A percentile compares a stretch with the other conserved stretches of the same genome.
Evolutionary conservation across 2,329 filamentous ascomycete genomes (phyloP).

Genomic region (Huntiella bhutanensis): DNA sequence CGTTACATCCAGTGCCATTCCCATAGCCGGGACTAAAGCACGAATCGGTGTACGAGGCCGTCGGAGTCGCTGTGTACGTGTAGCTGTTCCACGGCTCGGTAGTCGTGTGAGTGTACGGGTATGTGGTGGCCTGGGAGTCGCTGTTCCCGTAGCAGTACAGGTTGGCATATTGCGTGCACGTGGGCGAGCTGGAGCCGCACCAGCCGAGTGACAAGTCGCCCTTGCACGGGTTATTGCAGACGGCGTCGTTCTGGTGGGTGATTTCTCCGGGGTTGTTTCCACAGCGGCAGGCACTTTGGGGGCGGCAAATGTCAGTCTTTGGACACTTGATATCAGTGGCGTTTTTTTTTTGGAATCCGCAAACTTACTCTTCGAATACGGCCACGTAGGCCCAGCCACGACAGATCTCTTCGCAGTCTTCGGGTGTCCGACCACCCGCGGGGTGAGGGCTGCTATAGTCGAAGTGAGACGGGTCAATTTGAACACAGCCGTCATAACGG

Average conservation of each 20-base stretch:
- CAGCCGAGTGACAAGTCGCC: slow-evolving; percentile 7
- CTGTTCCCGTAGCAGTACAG: slow-evolving; percentile 7
- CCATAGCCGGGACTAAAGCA: neutral
- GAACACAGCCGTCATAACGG: slow-evolving; percentile 11
- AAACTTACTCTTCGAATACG: slow-evolving; percentile 11
- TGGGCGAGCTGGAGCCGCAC: slow-evolving; percentile 7
- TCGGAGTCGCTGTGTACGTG: slow-evolving; percentile 1
- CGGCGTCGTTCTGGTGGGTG: slow-evolving; percentile 9
- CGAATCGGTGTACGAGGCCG: neutral
- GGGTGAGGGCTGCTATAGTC: slow-evolving; percentile 4
- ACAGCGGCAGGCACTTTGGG: slow-evolving; percentile 10
- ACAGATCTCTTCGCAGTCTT: slow-evolving; percentile 12
- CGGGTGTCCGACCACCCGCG: slow-evolving; percentile 10
- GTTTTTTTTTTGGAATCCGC: neutral
- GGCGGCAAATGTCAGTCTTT: neutral
- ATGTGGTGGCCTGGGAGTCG: too few relatives aligned
- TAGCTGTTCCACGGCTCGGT: neutral
- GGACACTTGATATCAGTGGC: neutral
- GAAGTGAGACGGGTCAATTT: slow-evolving; percentile 2
- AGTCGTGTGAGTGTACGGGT: neutral
- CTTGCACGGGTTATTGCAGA: slow-evolving; percentile 12
- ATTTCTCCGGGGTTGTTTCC: slow-evolving; percentile 9
- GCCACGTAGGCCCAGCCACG: slow-evolving; percentile 11
- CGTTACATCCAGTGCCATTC: neutral
- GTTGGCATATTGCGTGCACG: slow-evolving; percentile 9